Percentiles rank a stretch among this genome's conserved stretches.
Evolutionary conservation across 2,329 filamentous ascomycete genomes (phyloP).

Genomic region (Bisporella sp.): DNA sequence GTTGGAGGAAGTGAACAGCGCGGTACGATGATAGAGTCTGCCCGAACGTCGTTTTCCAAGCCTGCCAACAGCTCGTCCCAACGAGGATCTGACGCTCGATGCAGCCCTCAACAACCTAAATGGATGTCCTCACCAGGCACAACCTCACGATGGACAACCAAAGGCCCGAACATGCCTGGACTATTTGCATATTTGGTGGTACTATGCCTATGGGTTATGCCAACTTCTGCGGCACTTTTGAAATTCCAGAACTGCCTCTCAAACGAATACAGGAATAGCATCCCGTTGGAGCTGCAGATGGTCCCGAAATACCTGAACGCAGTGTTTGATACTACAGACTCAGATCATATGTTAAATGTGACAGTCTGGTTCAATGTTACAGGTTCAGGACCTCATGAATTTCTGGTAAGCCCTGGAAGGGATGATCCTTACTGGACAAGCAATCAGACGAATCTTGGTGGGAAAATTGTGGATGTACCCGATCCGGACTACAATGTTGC

Average conservation of each 20-base stretch:
- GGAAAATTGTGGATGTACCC: slow-evolving; percentile 66
- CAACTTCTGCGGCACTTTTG: slow-evolving; percentile 58
- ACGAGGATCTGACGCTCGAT: too few relatives aligned
- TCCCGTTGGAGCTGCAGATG: slow-evolving; percentile 67
- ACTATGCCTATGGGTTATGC: slow-evolving; percentile 26
- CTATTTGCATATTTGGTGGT: slow-evolving; percentile 15
- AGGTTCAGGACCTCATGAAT: slow-evolving; percentile 44
- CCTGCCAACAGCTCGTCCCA: too few relatives aligned
- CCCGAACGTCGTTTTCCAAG: too few relatives aligned
- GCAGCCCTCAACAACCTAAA: too few relatives aligned
- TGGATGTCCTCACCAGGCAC: neutral
- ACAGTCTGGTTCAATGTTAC: slow-evolving; percentile 89
- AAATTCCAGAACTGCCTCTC: slow-evolving; percentile 80
- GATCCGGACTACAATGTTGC: slow-evolving; percentile 23
- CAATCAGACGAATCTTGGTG: slow-evolving; percentile 49
- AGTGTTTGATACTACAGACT: slow-evolving; percentile 55
- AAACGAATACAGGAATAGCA: slow-evolving; percentile 47
- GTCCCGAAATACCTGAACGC: slow-evolving; percentile 69
- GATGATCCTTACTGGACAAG: slow-evolving; percentile 50
- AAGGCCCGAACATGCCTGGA: slow-evolving; percentile 3
- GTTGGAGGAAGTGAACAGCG: too few relatives aligned
- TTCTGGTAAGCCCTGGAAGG: slow-evolving; percentile 51
- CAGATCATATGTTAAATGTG: slow-evolving; percentile 61
- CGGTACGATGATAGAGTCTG: too few relatives aligned
- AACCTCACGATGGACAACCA: neutral